Conservation (phyloP, 1,139 yeast genomes). For the Debaryomycetaceae sp. region DNA sequence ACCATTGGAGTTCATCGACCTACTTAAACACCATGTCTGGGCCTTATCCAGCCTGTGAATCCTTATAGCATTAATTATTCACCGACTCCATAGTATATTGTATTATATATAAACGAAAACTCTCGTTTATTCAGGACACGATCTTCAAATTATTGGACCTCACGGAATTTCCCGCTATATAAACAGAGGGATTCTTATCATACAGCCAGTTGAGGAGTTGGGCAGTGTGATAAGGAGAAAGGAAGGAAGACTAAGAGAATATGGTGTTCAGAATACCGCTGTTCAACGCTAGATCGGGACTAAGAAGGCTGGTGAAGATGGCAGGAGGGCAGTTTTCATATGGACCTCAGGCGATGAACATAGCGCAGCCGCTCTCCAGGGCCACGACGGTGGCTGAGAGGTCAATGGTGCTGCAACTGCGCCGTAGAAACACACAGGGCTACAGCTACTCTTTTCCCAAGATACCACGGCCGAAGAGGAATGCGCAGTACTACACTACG, state of each 20-base stretch:
- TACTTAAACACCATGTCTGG: conserved; percentile 44
- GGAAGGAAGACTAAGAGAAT: background rate
- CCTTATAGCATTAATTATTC: background rate
- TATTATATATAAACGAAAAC: background rate
- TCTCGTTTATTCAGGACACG: background rate
- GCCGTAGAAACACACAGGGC: conserved; percentile 7
- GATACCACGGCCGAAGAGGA: conserved; percentile 64
- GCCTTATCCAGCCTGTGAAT: background rate
- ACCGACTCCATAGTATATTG: background rate
- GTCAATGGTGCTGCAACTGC: conserved; percentile 12
- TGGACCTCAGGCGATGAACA: conserved; percentile 32
- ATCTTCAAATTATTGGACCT: background rate
- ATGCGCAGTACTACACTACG: conserved; percentile 51
- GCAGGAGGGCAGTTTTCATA: conserved; percentile 16
- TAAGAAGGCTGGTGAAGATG: conserved; percentile 9
- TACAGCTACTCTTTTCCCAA: conserved; percentile 52
- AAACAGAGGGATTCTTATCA: background rate
- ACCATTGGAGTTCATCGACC: conserved; percentile 49
- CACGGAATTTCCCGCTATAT: background rate
- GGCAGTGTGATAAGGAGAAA: background rate
- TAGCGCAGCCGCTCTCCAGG: conserved; percentile 42
- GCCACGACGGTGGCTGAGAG: conserved; percentile 39
- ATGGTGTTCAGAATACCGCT: conserved; percentile 25
- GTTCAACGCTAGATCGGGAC: conserved; percentile 9
- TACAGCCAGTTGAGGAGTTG: background rate